These are phyloP conservation scores for Moniliophthora roreri DNA, from an alignment of 1,284 basidiomycete genomes.

Conservation along the genomic window DNA sequence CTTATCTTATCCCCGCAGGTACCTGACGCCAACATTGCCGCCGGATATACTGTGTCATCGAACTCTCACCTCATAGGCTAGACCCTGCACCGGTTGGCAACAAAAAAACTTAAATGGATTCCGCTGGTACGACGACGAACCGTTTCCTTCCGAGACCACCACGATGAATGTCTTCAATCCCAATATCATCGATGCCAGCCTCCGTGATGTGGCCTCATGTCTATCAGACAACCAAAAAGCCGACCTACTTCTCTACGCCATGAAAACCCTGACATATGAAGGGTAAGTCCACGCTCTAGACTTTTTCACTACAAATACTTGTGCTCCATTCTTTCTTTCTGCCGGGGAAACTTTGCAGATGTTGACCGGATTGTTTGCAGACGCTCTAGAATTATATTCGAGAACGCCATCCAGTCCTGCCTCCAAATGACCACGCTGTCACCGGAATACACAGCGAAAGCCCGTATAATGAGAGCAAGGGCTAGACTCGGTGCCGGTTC, in stretches of 20 bases:
- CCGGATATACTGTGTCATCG: too few species aligned
- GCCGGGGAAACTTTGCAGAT: neutral
- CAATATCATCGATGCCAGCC: slow-evolving; percentile 69
- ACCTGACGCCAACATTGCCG: too few species aligned
- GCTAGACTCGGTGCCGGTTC: slow-evolving; percentile 58
- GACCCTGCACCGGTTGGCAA: neutral
- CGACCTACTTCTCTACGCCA: slow-evolving; percentile 62
- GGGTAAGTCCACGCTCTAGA: slow-evolving; percentile 33
- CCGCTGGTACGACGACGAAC: neutral
- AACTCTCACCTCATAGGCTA: too few species aligned
- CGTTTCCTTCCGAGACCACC: neutral
- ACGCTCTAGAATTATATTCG: slow-evolving; percentile 62
- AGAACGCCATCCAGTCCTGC: slow-evolving; percentile 73
- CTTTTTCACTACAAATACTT: slow-evolving; percentile 13
- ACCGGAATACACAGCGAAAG: slow-evolving; percentile 53
- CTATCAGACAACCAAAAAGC: slow-evolving; percentile 65
- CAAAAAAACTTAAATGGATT: neutral
- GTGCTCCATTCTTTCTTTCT: slow-evolving; percentile 9
- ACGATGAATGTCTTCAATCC: slow-evolving; percentile 66
- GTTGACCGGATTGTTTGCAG: slow-evolving; percentile 21
- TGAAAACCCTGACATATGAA: slow-evolving; percentile 49
- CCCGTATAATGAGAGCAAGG: slow-evolving; percentile 63
- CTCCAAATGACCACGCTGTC: slow-evolving; percentile 55
- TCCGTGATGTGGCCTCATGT: slow-evolving; percentile 58
- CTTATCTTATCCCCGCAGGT: too few species aligned